Conservation (phyloP, 192 early-diverging fungal genomes). For the Dissophora globulifera region DNA sequence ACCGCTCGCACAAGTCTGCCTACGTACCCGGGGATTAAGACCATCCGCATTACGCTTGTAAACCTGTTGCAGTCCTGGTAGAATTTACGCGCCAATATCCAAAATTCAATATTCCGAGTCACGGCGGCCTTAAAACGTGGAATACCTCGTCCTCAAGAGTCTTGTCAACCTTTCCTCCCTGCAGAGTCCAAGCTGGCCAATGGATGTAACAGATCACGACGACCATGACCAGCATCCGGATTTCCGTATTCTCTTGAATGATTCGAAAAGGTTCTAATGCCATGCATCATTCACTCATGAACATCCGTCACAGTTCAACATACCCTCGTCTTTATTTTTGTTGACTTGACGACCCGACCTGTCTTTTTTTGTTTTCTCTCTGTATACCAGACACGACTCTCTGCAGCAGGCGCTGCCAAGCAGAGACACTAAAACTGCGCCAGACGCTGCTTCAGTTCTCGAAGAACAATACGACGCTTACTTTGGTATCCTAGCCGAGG, state of each 20-base stretch:
- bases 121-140: too few relatives aligned
- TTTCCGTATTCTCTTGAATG: constrained; percentile 25
- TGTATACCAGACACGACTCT: background rate
- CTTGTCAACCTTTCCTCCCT: too few relatives aligned
- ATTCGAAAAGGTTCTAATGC: constrained; percentile 24
- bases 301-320: background rate
- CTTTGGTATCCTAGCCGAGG: constrained; percentile 32
- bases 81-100: too few relatives aligned
- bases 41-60: too few relatives aligned
- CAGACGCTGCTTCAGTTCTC: constrained; percentile 5
- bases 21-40: too few relatives aligned
- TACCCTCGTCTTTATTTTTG: too few relatives aligned
- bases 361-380: background rate
- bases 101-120: too few relatives aligned
- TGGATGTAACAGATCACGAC: constrained; percentile 38
- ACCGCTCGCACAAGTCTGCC: too few relatives aligned
- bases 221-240: constrained; percentile 50
- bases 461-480: constrained; percentile 34
- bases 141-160: too few relatives aligned
- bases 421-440: constrained; percentile 23
- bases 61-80: too few relatives aligned
- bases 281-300: background rate
- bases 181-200: too few relatives aligned
- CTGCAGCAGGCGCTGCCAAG: constrained; percentile 32
- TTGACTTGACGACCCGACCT: background rate